Percentiles rank a stretch among this genome's conserved stretches.
Evolutionary conservation across 805 yeast genomes (phyloP).

Genomic region (Candida parachauliodes): DNA sequence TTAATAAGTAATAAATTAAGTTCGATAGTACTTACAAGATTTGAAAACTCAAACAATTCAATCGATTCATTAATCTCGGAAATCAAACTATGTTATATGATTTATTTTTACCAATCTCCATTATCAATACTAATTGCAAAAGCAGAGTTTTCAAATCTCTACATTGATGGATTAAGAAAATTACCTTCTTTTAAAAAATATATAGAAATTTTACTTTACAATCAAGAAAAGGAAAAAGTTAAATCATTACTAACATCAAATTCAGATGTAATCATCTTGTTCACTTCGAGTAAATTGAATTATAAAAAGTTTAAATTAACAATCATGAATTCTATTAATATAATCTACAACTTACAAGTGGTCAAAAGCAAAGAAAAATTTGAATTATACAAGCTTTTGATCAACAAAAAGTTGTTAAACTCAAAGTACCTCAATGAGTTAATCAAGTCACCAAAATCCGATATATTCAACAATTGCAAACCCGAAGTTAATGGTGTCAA

Average conservation of each 20-base stretch:
- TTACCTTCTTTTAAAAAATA: slow-evolving; percentile 34
- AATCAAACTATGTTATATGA: slow-evolving; percentile 35
- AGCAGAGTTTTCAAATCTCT: slow-evolving; percentile 11
- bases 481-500: slow-evolving; percentile 11
- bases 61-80: slow-evolving; percentile 37
- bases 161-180: slow-evolving; percentile 24
- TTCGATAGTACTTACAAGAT: slow-evolving; percentile 29
- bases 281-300: slow-evolving; percentile 13
- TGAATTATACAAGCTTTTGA: slow-evolving; percentile 28
- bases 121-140: slow-evolving; percentile 21
- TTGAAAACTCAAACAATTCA: slow-evolving; percentile 37
- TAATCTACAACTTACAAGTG: slow-evolving; percentile 16
- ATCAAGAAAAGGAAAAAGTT: slow-evolving; percentile 8
- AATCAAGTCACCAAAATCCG: slow-evolving; percentile 12
- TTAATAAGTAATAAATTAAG: slow-evolving; percentile 21
- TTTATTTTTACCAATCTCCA: slow-evolving; percentile 38
- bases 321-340: slow-evolving; percentile 23
- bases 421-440: slow-evolving; percentile 22
- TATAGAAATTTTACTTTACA: slow-evolving; percentile 22
- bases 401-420: slow-evolving; percentile 24
- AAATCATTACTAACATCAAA: slow-evolving; percentile 10
- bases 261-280: slow-evolving; percentile 10
- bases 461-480: slow-evolving; percentile 3
- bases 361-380: slow-evolving; percentile 20
- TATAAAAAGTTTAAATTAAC: slow-evolving; percentile 23